phyloP scores from a whole-genome alignment of 1,139 yeast genomes.

The Geotrichum macrosporum region DNA sequence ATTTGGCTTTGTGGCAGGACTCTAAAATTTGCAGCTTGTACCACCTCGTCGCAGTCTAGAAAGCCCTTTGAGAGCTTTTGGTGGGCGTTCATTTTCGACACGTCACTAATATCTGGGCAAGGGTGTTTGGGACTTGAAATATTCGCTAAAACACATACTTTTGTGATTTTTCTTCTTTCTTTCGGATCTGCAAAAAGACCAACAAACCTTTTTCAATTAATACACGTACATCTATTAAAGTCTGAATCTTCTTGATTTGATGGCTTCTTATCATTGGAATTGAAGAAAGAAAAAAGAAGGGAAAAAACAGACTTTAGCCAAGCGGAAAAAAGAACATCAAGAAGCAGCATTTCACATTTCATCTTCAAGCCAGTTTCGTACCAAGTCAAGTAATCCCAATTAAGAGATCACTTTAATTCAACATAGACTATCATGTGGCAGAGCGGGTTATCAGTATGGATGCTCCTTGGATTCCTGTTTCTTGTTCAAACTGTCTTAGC shows the following conservation, averaged over 20 bases:
- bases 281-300: not conserved
- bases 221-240: not conserved
- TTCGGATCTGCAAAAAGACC: not conserved
- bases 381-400: not conserved
- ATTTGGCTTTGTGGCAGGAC: too few species aligned
- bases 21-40: not conserved
- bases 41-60: not conserved
- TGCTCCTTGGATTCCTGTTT: slow-evolving; percentile 20
- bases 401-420: not conserved
- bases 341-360: not conserved
- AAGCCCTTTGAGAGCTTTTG: too few species aligned
- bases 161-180: not conserved
- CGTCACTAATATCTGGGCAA: slow-evolving; percentile 3
- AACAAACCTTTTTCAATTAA: not conserved
- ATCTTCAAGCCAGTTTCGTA: not conserved
- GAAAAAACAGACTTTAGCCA: not conserved
- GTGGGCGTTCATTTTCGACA: too few species aligned
- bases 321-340: too few species aligned
- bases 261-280: not conserved
- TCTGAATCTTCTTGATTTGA: not conserved
- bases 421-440: slow-evolving; percentile 7
- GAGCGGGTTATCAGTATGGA: slow-evolving; percentile 10
- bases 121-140: not conserved
- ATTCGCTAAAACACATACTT: not conserved
- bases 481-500: slow-evolving; percentile 24